phyloP scores from a whole-genome alignment of 345 rosid species.

The Ricinus communis region DNA sequence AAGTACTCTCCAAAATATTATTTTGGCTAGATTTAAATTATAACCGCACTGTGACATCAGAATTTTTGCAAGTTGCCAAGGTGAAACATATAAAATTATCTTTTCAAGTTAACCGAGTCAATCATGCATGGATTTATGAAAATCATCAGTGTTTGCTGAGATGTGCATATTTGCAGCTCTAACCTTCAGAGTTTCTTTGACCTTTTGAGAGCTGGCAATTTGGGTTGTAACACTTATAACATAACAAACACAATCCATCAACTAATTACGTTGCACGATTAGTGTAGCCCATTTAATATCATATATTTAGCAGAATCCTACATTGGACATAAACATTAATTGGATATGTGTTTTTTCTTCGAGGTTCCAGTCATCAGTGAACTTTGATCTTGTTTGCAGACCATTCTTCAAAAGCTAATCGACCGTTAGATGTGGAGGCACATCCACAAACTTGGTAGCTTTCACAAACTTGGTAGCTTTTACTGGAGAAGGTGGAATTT shows the following conservation, averaged over 20 bases:
- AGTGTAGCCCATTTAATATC: no score
- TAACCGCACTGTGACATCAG: no score
- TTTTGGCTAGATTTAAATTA: no score
- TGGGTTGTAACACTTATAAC: no score
- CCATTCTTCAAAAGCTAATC: slow-evolving; percentile 30
- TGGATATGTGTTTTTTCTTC: neutral
- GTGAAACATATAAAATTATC: neutral
- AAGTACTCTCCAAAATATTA: slow-evolving; percentile 34
- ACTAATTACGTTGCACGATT: no score
- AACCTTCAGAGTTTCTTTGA: neutral
- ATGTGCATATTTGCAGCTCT: neutral
- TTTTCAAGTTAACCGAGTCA: neutral
- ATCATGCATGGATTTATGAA: neutral
- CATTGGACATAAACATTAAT: neutral
- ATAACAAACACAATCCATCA: no score
- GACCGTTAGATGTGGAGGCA: slow-evolving; percentile 16
- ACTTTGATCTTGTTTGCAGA: slow-evolving; percentile 22
- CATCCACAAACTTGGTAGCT: neutral
- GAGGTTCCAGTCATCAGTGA: neutral
- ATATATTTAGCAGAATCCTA: no score
- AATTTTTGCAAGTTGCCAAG: neutral
- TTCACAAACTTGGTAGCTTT: neutral
- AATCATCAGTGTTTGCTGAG: neutral
- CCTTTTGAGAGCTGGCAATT: no score
- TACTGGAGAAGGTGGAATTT: neutral